Conservation (phyloP, 2,329 filamentous ascomycete genomes). For the Chrysosporium queenslandicum region DNA sequence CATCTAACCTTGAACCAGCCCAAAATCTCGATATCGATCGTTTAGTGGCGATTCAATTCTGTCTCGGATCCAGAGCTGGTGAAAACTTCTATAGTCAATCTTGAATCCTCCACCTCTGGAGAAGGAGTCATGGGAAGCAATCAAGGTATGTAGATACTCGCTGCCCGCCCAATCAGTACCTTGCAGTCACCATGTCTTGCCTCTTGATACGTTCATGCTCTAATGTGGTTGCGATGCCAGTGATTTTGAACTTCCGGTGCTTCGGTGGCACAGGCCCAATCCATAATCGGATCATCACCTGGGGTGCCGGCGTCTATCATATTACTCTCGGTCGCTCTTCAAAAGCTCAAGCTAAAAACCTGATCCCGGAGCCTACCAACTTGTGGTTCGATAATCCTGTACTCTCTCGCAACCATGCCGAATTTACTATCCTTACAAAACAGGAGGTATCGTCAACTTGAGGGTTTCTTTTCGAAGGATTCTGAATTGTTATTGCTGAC, state of each 20-base stretch:
- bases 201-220: neutral
- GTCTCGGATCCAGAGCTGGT: no score
- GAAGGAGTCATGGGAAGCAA: neutral
- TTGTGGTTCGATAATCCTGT: conserved; percentile 40
- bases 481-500: no score
- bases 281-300: conserved; percentile 20
- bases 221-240: neutral
- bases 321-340: conserved; percentile 36
- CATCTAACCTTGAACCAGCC: neutral
- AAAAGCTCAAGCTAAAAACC: conserved; percentile 29
- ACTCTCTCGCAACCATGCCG: conserved; percentile 40
- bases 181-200: no score
- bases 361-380: conserved; percentile 32
- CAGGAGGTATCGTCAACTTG: conserved; percentile 21
- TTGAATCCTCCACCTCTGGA: no score
- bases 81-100: no score
- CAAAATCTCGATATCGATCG: no score
- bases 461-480: neutral
- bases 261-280: neutral
- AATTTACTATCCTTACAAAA: conserved; percentile 24
- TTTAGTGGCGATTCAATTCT: no score
- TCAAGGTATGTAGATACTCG: neutral
- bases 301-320: conserved; percentile 22
- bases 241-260: neutral
- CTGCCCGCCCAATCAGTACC: neutral